These are phyloP conservation scores for Termitomyces sp. DNA, from an alignment of 1,284 basidiomycete species.

Conservation along the genomic window DNA sequence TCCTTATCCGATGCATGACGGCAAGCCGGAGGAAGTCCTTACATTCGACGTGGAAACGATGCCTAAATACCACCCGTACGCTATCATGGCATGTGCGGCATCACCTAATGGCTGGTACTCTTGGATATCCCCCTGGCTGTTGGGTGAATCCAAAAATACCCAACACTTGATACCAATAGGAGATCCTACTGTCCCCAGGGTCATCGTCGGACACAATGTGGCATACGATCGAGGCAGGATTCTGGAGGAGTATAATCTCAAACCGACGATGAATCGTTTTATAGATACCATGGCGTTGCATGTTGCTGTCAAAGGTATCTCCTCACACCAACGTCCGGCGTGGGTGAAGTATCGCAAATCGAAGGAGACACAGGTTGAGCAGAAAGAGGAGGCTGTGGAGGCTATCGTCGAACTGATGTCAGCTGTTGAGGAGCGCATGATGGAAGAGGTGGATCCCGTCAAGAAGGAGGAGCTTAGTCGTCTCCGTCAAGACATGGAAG, in stretches of 20 bases:
- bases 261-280: slow-evolving; percentile 73
- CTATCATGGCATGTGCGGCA: slow-evolving; percentile 89
- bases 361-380: slow-evolving; percentile 48
- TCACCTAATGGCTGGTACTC: slow-evolving; percentile 87
- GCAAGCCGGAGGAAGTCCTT: slow-evolving; percentile 66
- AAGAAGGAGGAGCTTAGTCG: slow-evolving; percentile 38
- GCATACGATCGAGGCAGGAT: slow-evolving; percentile 89
- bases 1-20: slow-evolving; percentile 54
- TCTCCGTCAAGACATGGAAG: slow-evolving; percentile 43
- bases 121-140: slow-evolving; percentile 94
- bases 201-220: slow-evolving; percentile 93
- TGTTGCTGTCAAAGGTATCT: slow-evolving; percentile 91
- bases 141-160: slow-evolving; percentile 59
- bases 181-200: slow-evolving; percentile 42
- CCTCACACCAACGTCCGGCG: slow-evolving; percentile 89
- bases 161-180: slow-evolving; percentile 80
- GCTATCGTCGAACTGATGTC: slow-evolving; percentile 47
- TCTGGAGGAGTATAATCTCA: slow-evolving; percentile 79
- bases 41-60: slow-evolving; percentile 95
- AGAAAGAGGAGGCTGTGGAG: slow-evolving; percentile 55
- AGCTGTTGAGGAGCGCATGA: slow-evolving; percentile 43
- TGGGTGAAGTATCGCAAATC: slow-evolving; percentile 83
- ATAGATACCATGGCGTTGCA: slow-evolving; percentile 96
- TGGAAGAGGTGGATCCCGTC: slow-evolving; percentile 32
- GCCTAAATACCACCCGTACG: slow-evolving; percentile 75